A percentile compares a stretch with the other conserved stretches of the same genome.
These are phyloP conservation scores for Podospora bellae-mahoneyi DNA, from an alignment of 495 filamentous ascomycete species.

Conservation along the genomic window DNA sequence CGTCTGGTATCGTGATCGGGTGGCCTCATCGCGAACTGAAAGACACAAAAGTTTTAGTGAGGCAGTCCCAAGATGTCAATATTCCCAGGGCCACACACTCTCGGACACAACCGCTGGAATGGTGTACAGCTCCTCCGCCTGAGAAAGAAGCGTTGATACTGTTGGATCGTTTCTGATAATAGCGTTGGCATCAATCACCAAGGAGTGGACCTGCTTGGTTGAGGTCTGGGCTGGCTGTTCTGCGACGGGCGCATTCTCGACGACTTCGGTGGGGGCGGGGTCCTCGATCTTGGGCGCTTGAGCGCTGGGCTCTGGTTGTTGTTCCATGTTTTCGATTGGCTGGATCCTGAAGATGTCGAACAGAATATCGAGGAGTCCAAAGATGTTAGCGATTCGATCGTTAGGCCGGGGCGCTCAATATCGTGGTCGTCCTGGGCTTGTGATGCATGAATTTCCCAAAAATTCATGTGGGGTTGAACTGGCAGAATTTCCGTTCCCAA, in stretches of 20 bases:
- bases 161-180: slow-evolving; percentile 85
- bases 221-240: slow-evolving; percentile 13
- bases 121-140: slow-evolving; percentile 75
- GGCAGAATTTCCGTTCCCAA: slow-evolving; percentile 22
- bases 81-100: slow-evolving; percentile 50
- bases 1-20: slow-evolving; percentile 74
- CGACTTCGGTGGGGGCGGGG: slow-evolving; percentile 29
- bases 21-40: slow-evolving; percentile 61
- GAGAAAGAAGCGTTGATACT: slow-evolving; percentile 69
- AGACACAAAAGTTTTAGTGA: slow-evolving; percentile 3
- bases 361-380: neutral
- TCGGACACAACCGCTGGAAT: slow-evolving; percentile 84
- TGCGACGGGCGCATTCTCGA: slow-evolving; percentile 2
- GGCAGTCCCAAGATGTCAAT: neutral
- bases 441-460: slow-evolving; percentile 18
- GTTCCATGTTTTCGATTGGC: slow-evolving; percentile 18
- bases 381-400: neutral
- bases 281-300: slow-evolving; percentile 15
- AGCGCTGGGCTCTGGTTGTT: slow-evolving; percentile 14
- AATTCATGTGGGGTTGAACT: slow-evolving; percentile 25
- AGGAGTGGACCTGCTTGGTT: slow-evolving; percentile 69
- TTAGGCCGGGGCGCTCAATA: neutral
- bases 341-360: neutral
- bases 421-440: neutral
- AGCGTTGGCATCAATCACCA: slow-evolving; percentile 87